Base-by-base conservation (phyloP, 306 rosid species). In the Cucurbita maxima region DNA sequence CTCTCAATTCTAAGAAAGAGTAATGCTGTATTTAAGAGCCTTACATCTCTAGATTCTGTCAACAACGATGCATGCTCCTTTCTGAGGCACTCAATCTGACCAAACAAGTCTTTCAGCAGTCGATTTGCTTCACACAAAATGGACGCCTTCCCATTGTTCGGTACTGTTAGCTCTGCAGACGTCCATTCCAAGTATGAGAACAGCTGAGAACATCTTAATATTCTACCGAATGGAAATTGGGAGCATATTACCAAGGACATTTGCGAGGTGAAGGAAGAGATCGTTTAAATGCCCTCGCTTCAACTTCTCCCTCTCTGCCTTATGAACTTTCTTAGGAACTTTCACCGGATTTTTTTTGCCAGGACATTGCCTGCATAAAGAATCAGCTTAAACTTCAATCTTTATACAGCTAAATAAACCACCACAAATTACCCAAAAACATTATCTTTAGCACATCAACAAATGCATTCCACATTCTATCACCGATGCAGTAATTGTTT, bases 301-400 rank as follows among this genome's bases (percentile, higher is more conserved):
- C 89, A 80, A 71, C 82, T 84, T 94, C 89, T 94, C 99, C 86
- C 92, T 88, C 86, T 87, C 97, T 19, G 99, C 84, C 88, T 94
- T 94, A 83, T 85, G 95, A 77, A 91, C 78, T 78, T 96, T 86
- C 77, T 79, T 91, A 10, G 97, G 97, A 50, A 78, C 81, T 84
- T 86, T 94, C 82, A 50, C 83, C 79, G 63, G 81, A 57, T 62
- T 86, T 81, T 69, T 86, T 78, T 78, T 85, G 25, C 86, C 71
- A 61, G 82, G 34, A 80, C 76, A 67, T 63, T 75, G 82, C 83
- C 99, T 94, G 88, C 72, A 78, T 64, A 81, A 77, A 73, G 76
- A 76, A 81, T 63, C 69, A n/a, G 50, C n/a, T 71, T 48, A 71
- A 68, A 68, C 52, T 64, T 43, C 3, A 41, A 19, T 11, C 38